Evolutionary conservation across 1,139 yeast genomes (phyloP).

Genomic region (Blastobotrys ciferrii): DNA sequence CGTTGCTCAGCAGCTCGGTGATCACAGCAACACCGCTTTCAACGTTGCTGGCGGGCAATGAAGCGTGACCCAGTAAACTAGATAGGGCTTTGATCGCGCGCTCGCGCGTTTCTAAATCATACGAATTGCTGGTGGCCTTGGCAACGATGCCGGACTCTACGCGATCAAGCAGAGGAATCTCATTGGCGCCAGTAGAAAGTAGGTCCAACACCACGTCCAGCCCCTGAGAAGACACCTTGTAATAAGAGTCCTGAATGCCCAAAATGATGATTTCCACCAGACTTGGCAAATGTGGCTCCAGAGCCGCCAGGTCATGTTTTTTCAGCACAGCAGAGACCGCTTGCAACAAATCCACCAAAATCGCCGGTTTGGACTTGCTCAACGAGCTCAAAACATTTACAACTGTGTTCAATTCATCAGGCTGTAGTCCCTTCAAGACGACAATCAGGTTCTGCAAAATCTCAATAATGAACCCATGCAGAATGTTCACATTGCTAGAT

Average conservation of each 20-base stretch:
- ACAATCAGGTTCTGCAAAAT: slow-evolving; percentile 20
- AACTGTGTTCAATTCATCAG: slow-evolving; percentile 14
- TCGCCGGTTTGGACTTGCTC: slow-evolving; percentile 18
- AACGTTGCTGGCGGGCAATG: slow-evolving; percentile 8
- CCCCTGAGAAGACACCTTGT: slow-evolving; percentile 53
- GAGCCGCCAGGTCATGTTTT: slow-evolving; percentile 17
- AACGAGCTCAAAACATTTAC: slow-evolving; percentile 16
- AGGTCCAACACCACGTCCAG: slow-evolving; percentile 44
- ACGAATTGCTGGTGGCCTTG: slow-evolving; percentile 44
- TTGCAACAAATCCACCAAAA: slow-evolving; percentile 26
- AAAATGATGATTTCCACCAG: slow-evolving; percentile 42
- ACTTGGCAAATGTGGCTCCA: slow-evolving; percentile 27
- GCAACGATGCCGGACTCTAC: slow-evolving; percentile 34
- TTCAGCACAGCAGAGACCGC: slow-evolving; percentile 24
- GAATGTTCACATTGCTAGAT: slow-evolving; percentile 19
- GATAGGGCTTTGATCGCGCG: slow-evolving; percentile 44
- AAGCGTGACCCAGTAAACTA: slow-evolving; percentile 13
- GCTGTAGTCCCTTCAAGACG: slow-evolving; percentile 20
- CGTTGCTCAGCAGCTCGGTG: slow-evolving; percentile 31
- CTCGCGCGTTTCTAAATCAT: slow-evolving; percentile 53
- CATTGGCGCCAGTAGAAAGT: slow-evolving; percentile 30
- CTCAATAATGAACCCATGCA: slow-evolving; percentile 22
- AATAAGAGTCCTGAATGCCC: slow-evolving; percentile 48
- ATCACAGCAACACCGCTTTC: slow-evolving; percentile 25
- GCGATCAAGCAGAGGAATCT: slow-evolving; percentile 20